These are phyloP conservation scores for Lindgomyces ingoldianus DNA, from an alignment of 495 filamentous ascomycete genomes.

Conservation along the genomic window DNA sequence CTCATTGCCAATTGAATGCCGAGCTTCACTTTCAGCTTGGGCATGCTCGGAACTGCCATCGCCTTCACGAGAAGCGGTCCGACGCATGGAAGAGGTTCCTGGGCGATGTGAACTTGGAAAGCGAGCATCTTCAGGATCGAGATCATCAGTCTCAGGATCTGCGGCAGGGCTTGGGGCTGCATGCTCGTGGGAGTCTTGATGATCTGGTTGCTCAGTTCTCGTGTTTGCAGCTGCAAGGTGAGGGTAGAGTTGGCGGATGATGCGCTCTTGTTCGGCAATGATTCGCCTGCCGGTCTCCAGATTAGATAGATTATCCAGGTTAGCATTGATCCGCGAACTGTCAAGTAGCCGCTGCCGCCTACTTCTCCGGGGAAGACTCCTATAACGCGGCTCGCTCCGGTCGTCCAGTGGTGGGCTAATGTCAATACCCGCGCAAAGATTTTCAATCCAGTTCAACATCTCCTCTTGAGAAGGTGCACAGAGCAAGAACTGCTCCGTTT, in stretches of 20 bases:
- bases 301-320: constrained; percentile 15
- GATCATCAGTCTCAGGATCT: constrained; percentile 36
- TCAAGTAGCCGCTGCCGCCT: constrained; percentile 37
- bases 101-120: constrained; percentile 24
- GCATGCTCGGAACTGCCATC: neutral
- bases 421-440: constrained; percentile 56
- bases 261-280: constrained; percentile 37
- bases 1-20: constrained; percentile 24
- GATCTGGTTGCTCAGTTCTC: neutral
- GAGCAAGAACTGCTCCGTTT: constrained; percentile 66
- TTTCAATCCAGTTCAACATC: constrained; percentile 59
- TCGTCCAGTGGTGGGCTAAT: constrained; percentile 57
- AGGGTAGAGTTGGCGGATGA: constrained; percentile 36
- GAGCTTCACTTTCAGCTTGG: constrained; percentile 12
- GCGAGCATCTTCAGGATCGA: constrained; percentile 36
- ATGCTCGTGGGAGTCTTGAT: neutral
- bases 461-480: constrained; percentile 55
- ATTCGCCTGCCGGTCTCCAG: constrained; percentile 23
- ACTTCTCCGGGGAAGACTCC: constrained; percentile 48
- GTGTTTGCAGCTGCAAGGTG: constrained; percentile 18
- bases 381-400: constrained; percentile 55
- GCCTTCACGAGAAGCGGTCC: neutral
- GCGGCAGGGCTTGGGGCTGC: neutral
- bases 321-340: neutral
- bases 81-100: constrained; percentile 6